A percentile compares a stretch with the other conserved stretches of the same genome.
These are phyloP conservation scores for Ceratocystis harringtonii DNA, from an alignment of 2,329 filamentous ascomycete genomes.

Conservation along the genomic window DNA sequence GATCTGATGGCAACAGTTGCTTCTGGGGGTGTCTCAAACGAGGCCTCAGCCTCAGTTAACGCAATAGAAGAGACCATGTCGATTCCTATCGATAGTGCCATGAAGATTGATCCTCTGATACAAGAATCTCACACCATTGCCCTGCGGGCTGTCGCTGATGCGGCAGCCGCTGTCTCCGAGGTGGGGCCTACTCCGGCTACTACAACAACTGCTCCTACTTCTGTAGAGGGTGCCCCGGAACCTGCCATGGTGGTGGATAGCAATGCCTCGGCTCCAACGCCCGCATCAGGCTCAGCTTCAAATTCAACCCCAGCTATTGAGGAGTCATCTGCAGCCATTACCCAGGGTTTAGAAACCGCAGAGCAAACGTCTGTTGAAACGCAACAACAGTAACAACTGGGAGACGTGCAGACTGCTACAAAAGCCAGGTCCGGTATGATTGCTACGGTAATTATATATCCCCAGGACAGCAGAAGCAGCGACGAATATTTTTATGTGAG, in stretches of 20 bases:
- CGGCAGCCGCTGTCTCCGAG: not conserved
- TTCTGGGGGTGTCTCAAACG: not conserved
- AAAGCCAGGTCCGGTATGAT: not conserved
- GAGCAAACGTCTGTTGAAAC: not conserved
- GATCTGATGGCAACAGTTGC: not conserved
- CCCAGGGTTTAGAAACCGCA: not conserved
- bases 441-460: not conserved
- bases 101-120: not conserved
- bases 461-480: not conserved
- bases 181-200: not conserved
- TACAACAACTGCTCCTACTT: not conserved
- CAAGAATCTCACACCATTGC: not conserved
- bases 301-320: not conserved
- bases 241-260: not conserved
- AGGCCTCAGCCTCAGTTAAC: not conserved
- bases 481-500: not conserved
- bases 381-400: not conserved
- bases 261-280: not conserved
- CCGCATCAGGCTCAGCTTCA: not conserved
- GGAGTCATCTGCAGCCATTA: not conserved
- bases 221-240: not conserved
- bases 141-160: not conserved
- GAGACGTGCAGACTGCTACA: not conserved
- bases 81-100: constrained; percentile 5
- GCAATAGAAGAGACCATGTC: constrained; percentile 1